A percentile compares a stretch with the other conserved stretches of the same genome.
Conservation (phyloP, 257 asterid genomes). For the Solanum virginianum region DNA sequence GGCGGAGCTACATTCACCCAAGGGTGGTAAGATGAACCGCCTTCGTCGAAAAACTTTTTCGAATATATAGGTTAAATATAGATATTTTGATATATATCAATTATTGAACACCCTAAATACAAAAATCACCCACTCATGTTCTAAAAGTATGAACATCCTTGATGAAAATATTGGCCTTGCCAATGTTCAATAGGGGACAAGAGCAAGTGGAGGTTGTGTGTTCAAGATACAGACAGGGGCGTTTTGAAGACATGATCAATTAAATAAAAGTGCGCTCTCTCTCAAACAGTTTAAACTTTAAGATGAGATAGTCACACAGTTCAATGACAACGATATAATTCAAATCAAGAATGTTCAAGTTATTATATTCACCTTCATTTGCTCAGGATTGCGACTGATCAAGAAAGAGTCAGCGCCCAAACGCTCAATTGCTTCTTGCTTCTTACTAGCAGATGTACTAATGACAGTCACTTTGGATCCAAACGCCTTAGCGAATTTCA, state of each 20-base stretch:
- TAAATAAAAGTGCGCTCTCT: not conserved
- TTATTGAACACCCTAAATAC: too few relatives aligned
- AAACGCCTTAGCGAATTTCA: conserved; percentile 48
- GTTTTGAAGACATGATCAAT: not conserved
- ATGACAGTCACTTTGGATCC: conserved; percentile 44
- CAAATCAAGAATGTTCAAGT: not conserved
- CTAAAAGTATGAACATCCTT: too few relatives aligned
- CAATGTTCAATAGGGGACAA: not conserved
- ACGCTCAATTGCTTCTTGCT: conserved; percentile 27
- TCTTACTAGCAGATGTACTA: conserved; percentile 30
- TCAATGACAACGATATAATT: not conserved
- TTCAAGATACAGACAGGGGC: not conserved
- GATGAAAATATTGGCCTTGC: too few relatives aligned
- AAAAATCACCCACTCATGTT: too few relatives aligned
- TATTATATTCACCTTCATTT: conserved; percentile 29
- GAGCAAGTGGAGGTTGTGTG: too few relatives aligned
- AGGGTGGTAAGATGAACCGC: too few relatives aligned
- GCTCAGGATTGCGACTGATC: conserved; percentile 28
- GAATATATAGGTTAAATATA: too few relatives aligned
- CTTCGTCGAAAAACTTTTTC: too few relatives aligned
- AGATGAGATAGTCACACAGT: not conserved
- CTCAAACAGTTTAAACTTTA: not conserved
- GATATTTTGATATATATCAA: too few relatives aligned
- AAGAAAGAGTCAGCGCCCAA: conserved; percentile 42
- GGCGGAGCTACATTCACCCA: too few relatives aligned